Base-by-base conservation (phyloP, 148 eudicot species). In the Vaccinium darrowii region DNA sequence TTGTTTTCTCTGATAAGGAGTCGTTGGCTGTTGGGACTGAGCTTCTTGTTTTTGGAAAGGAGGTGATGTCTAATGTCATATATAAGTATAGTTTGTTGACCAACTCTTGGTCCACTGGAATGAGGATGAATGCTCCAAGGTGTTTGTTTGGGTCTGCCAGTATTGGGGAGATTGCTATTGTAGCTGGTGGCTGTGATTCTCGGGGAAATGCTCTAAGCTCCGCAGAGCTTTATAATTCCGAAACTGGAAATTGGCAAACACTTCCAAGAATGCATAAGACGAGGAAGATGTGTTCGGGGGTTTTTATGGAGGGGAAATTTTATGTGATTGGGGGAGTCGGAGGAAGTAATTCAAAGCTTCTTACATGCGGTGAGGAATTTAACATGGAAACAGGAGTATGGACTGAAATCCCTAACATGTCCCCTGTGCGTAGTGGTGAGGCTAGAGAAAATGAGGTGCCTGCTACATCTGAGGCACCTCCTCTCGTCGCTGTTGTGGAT, bases 21-120 rank as follows among this genome's bases (percentile, higher is more conserved):
- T 95, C 98, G 0, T 81, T 95, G 79, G 95, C 95, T n/a, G 98
- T 94, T 65, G 98, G 98, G 15, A 94, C 98, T 0, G 95, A 95
- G 82, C 94, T 95, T 30, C 90, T 94, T 36, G 95, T 94, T 1
- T 95, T 94, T 85, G 98, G 98, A 25, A 91, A 87, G 86, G 94
- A 84, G 21, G 65, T 93, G 62, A 73, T 77, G 19, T 74, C 92
- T 36, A 92, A 92, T 80, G 90, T 93, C 18, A 89, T 93, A 1
- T 93, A 90, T 54, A 91, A 85, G 65, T 95, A 93, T 74, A 93
- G 94, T 72, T 81, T 94, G 13, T 83, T 94, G 85, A 90, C 91
- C 4, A 93, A 94, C 81, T 73, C 93, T 6, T 95, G 98, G 98
- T 88, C 98, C 9, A 33, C 85, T 2, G 98, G 95, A 14, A 84